A percentile compares a stretch with the other conserved stretches of the same genome.
These are phyloP conservation scores for Coix lacrymajobi DNA, from an alignment of 176 grass and related monocot species.

Conservation along the genomic window DNA sequence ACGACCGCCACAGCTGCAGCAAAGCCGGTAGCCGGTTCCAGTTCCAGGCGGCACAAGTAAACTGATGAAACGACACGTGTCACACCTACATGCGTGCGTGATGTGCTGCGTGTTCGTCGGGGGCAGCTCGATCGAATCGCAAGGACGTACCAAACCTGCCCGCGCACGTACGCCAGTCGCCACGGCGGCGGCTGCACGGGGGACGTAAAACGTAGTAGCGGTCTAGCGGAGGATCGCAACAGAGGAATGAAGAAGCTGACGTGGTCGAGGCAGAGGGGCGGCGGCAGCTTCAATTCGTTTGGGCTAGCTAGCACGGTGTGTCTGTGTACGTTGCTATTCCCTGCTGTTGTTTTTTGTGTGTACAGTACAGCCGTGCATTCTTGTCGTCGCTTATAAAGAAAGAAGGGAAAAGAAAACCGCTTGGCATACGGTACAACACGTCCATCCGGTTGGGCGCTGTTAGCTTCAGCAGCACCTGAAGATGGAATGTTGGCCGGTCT, in stretches of 20 bases:
- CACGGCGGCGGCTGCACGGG: neutral
- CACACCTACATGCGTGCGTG: neutral
- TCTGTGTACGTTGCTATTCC: neutral
- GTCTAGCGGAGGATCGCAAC: neutral
- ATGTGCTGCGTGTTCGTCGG: neutral
- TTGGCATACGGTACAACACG: neutral
- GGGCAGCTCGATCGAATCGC: neutral
- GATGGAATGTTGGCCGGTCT: too few species aligned
- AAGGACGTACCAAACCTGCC: neutral
- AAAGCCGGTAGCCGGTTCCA: neutral
- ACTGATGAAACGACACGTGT: neutral
- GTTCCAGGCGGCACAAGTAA: neutral
- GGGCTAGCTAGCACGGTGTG: neutral
- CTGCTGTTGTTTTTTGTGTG: neutral
- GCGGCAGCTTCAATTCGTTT: neutral
- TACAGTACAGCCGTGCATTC: neutral
- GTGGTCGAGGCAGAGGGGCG: neutral
- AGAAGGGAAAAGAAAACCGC: neutral
- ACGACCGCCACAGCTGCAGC: neutral
- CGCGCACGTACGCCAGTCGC: neutral
- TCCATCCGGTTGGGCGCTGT: too few species aligned
- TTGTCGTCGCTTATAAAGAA: neutral
- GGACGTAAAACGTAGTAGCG: neutral
- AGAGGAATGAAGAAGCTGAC: neutral
- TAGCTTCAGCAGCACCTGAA: too few species aligned